phyloP scores from a whole-genome alignment of 352 stramenopile species.

The Globisporangium parvum region DNA sequence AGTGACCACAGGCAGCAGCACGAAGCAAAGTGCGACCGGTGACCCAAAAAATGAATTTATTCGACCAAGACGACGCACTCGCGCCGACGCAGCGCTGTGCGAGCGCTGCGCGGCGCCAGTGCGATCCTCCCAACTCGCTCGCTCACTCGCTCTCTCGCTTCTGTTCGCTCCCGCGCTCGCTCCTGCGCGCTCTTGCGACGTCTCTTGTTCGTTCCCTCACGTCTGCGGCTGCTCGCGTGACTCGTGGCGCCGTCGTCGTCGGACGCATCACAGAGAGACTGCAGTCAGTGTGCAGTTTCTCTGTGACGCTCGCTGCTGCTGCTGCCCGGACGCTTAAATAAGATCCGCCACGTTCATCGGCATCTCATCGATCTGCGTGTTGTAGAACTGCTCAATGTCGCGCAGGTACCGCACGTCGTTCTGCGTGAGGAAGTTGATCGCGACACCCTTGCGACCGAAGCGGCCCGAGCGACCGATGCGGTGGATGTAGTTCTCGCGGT shows the following conservation, averaged over 20 bases:
- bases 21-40: background rate
- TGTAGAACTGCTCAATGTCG: conserved; percentile 99
- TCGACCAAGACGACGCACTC: conserved; percentile 5
- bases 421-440: conserved; percentile 99
- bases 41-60: conserved; percentile 20
- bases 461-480: conserved; percentile 99
- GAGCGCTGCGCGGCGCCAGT: no score
- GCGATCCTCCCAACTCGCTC: conserved; percentile 5
- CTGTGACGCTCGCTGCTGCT: no score
- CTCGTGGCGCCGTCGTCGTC: no score
- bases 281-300: no score
- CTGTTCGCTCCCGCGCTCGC: conserved; percentile 24
- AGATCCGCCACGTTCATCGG: conserved; percentile 99
- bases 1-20: background rate
- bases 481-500: conserved; percentile 99
- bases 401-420: conserved; percentile 98
- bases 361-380: conserved; percentile 99
- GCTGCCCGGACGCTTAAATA: conserved; percentile 83
- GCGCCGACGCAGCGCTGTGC: background rate
- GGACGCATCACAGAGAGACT: no score
- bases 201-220: background rate
- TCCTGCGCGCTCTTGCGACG: background rate
- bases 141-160: conserved; percentile 26
- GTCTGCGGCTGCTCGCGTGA: background rate
- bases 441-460: conserved; percentile 99